Evolutionary conservation across 2,329 filamentous ascomycete genomes (phyloP).

Genomic region (Tympanopsis confertula): DNA sequence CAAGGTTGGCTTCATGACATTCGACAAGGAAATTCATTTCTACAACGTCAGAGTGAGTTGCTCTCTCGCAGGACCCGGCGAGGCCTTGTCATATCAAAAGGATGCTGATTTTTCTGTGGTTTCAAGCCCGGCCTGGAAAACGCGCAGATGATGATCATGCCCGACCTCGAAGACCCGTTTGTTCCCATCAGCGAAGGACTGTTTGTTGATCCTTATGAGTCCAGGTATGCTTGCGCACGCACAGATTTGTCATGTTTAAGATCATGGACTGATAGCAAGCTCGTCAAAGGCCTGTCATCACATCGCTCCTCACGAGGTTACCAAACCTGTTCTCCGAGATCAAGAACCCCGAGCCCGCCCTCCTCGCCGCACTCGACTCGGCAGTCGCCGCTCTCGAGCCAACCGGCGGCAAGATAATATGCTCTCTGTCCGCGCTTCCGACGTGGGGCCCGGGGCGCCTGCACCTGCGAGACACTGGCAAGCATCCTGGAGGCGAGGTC

Average conservation of each 20-base stretch:
- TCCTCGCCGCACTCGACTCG: constrained; percentile 74
- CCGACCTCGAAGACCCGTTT: constrained; percentile 92
- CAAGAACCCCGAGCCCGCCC: constrained; percentile 81
- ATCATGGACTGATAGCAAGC: background rate
- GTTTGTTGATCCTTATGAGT: constrained; percentile 92
- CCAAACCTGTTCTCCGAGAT: constrained; percentile 77
- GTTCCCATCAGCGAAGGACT: constrained; percentile 82
- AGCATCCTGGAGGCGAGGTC: constrained; percentile 72
- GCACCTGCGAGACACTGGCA: constrained; percentile 77
- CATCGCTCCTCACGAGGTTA: constrained; percentile 68
- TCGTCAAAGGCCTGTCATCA: constrained; percentile 55
- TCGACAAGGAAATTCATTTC: constrained; percentile 92
- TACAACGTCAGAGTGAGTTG: constrained; percentile 77
- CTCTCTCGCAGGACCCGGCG: background rate
- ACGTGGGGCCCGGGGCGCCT: constrained; percentile 84
- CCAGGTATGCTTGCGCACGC: constrained; percentile 40
- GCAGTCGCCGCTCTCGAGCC: constrained; percentile 71
- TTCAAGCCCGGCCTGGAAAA: constrained; percentile 61
- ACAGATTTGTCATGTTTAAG: background rate
- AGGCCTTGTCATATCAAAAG: background rate
- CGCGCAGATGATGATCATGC: constrained; percentile 98
- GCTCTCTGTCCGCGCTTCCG: constrained; percentile 74
- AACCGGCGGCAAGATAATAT: constrained; percentile 90
- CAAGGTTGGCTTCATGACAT: constrained; percentile 90
- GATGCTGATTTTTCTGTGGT: constrained; percentile 6